These are phyloP conservation scores for Lunularia cruciata DNA, from an alignment of 225 moss, liverwort and hornwort genomes.

Conservation along the genomic window DNA sequence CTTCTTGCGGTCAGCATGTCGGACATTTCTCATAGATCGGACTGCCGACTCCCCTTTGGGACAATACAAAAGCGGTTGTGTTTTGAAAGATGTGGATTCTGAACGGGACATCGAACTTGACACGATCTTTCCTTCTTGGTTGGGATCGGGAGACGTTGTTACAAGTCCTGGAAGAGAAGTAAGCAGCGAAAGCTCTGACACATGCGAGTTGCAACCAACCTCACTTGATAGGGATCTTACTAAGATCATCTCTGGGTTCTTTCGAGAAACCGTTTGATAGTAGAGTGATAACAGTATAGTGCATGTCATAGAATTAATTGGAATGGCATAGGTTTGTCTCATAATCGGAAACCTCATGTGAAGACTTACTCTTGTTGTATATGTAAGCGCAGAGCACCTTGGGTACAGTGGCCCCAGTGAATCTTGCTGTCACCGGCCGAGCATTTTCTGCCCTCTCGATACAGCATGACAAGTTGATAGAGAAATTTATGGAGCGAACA, in stretches of 20 bases:
- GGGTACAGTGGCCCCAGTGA: slow-evolving; percentile 33
- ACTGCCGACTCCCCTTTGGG: slow-evolving; percentile 17
- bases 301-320: no score
- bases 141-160: slow-evolving; percentile 1
- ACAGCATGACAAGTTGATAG: slow-evolving; percentile 42
- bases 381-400: slow-evolving; percentile 27
- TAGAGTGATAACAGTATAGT: no score
- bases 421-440: slow-evolving; percentile 45
- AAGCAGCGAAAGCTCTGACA: background rate
- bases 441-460: slow-evolving; percentile 43
- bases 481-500: slow-evolving; percentile 33
- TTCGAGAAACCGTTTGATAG: no score
- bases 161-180: slow-evolving; percentile 22
- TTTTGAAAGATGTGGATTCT: slow-evolving; percentile 43
- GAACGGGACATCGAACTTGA: slow-evolving; percentile 32
- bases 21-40: slow-evolving; percentile 46
- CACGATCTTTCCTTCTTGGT: slow-evolving; percentile 24
- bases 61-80: slow-evolving; percentile 28
- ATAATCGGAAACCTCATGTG: no score
- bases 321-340: no score
- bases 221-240: no score
- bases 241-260: no score
- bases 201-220: background rate
- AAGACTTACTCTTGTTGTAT: background rate
- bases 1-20: slow-evolving; percentile 37